These are phyloP conservation scores for Cladosporium sp. DNA, from an alignment of 2,329 filamentous ascomycete genomes.

Conservation along the genomic window DNA sequence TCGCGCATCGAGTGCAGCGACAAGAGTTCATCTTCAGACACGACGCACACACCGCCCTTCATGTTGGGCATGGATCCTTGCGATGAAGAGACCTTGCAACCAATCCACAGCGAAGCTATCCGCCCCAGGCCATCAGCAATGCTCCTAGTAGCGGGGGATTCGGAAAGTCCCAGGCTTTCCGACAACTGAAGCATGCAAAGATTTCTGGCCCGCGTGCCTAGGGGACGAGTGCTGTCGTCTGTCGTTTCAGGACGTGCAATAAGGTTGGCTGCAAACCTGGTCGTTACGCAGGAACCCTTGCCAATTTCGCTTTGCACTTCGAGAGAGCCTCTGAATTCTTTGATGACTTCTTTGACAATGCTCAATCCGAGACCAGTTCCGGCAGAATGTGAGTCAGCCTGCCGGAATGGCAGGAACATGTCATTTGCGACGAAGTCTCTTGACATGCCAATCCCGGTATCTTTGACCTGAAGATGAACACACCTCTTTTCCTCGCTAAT, in stretches of 20 bases:
- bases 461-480: conserved; percentile 19
- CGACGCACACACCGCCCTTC: not conserved
- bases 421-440: conserved; percentile 26
- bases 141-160: not conserved
- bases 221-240: not conserved
- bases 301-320: conserved; percentile 24
- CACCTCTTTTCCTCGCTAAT: not conserved
- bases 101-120: conserved; percentile 5
- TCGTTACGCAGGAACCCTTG: conserved; percentile 21
- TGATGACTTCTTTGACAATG: conserved; percentile 31
- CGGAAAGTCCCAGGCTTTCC: not conserved
- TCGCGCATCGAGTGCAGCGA: not conserved
- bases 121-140: not conserved
- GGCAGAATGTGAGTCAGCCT: conserved; percentile 30
- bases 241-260: not conserved
- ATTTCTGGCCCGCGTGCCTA: not conserved
- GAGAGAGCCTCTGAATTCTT: conserved; percentile 25
- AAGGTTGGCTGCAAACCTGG: not conserved
- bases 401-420: conserved; percentile 32
- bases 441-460: conserved; percentile 34
- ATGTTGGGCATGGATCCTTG: not conserved
- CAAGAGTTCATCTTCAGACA: not conserved
- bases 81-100: not conserved
- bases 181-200: not conserved
- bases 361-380: conserved; percentile 34